Evolutionary conservation across 768 basidiomycete genomes (phyloP), one percentile per base, ranked within the genome.

Genomic region (Hericium rajendrae): DNA sequence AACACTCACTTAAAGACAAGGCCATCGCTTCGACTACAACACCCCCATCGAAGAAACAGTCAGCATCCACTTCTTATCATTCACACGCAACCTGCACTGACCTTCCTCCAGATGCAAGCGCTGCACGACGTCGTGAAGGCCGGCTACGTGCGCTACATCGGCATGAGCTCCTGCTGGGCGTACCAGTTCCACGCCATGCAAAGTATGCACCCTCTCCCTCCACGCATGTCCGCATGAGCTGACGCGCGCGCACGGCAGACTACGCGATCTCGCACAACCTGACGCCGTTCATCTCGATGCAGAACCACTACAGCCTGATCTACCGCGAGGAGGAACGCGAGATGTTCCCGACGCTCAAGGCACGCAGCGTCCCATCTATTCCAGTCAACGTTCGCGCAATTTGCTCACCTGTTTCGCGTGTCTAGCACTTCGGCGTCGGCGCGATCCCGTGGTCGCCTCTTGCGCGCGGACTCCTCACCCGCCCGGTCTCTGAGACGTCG

Each of bases 281-380:
- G 15, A 75, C 76, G 5, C 73, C 72, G 20, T 78, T 78, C 66
- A 72, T 77, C 63, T 70, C 70, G 11, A 78, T 78, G 77, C 76
- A 78, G 66, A 77, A 76, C 62, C 70, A 73, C 51, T 71, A 78
- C 60, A 71, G 60, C 24, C 68, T 74, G 9, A 59, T 76, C 32
- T 78, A 78, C 61, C 67, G 76, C 26, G 77, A 78, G 61, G 76
- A 78, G 59, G 69, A 71, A 54, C 64, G 76, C 66, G 69, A 70
- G 58, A 70, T 71, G 71, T 61, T 67, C 49, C 67, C 70, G 28
- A 68, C 63, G 39, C 59, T 64, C 64, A 69, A 65, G 59, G 67
- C 63, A 20, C 2, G 58, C 24, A 20, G 13, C 32, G 6, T 56
- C 49, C 18, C 46, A 13, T 41, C 8, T 48, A n/a, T 50, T 32